Base-by-base conservation (phyloP, 2,329 filamentous ascomycete species). In the Calonectria pseudoturangicola region DNA sequence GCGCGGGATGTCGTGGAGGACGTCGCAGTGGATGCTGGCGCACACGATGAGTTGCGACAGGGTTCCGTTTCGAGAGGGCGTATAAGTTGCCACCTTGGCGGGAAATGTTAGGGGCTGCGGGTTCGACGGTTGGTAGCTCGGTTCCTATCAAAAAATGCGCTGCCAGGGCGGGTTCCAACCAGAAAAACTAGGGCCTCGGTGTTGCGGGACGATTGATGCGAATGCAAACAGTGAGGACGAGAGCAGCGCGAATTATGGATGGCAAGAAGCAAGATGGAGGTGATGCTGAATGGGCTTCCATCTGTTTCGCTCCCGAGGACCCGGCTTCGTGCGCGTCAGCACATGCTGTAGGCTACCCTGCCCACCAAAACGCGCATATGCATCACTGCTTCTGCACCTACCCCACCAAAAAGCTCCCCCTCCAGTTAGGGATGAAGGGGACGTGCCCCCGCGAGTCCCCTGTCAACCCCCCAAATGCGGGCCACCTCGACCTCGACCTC, bases 1-100 rank as follows among this genome's bases (percentile, higher is more conserved):
- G 39, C 70, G 70, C 56, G 25, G 48, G 15, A 30, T 51, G 41
- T 64, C 41, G 70, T 54, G 48, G 30, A 41, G 48, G 45, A 18
- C 51, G 68, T 47, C 60, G 70, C 21, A 60, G 30, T 13, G 62
- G 48, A 39, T 43, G 54, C 56, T 66, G 75, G 64, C 54, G 68
- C 43, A 66, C 63, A 64, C 16, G 67, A 71, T 63, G n/a, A 30
- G 54, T 74, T 71, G 74, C 71, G 67, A 76, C 54, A 47, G 51
- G 48, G 51, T 33, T 72, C 73, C 68, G 72, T 56, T 39, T 51
- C 43, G 43, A 50, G 28, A 28, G 58, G 64, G 30, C 51, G 56
- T 76, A 58, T 78, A 76, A 75, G 69, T 78, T 79, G 78, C 78
- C 77, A 80, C 78, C 62, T 43, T 74, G 75, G 27, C 63, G 56